Evolutionary conservation across 805 yeast species (phyloP).

Genomic region (Kazachstania viticola): DNA sequence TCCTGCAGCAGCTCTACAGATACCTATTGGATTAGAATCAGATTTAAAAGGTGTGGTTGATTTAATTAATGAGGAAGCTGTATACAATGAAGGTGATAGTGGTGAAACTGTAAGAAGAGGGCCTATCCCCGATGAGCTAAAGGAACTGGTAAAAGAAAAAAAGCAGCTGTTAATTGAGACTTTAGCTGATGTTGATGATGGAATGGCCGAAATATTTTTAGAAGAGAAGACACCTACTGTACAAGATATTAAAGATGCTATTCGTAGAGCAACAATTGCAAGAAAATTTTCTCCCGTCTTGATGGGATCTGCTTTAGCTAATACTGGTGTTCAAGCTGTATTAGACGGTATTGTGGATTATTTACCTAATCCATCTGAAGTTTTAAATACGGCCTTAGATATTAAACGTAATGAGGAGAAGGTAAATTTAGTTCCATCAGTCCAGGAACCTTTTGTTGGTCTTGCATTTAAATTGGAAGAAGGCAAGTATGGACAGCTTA

Average conservation of each 20-base stretch:
- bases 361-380: slow-evolving; percentile 91
- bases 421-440: slow-evolving; percentile 62
- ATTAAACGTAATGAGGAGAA: slow-evolving; percentile 51
- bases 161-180: slow-evolving; percentile 80
- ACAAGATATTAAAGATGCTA: slow-evolving; percentile 77
- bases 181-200: slow-evolving; percentile 96
- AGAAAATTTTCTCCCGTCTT: slow-evolving; percentile 97
- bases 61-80: slow-evolving; percentile 74
- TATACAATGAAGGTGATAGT: slow-evolving; percentile 80
- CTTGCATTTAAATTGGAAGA: slow-evolving; percentile 98
- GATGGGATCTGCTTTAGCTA: slow-evolving; percentile 98
- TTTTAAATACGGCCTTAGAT: slow-evolving; percentile 83
- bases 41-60: slow-evolving; percentile 83
- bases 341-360: slow-evolving; percentile 92
- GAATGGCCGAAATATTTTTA: slow-evolving; percentile 82
- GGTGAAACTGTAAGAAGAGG: slow-evolving; percentile 69
- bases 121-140: slow-evolving; percentile 69
- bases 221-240: slow-evolving; percentile 83
- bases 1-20: slow-evolving; percentile 96
- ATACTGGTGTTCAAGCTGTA: slow-evolving; percentile 90
- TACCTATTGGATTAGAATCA: slow-evolving; percentile 91
- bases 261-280: slow-evolving; percentile 90
- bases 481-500: slow-evolving; percentile 95
- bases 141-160: slow-evolving; percentile 80
- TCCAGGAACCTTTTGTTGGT: slow-evolving; percentile 77